Conservation (phyloP, 768 basidiomycete species). For the Suillus bovinus region DNA sequence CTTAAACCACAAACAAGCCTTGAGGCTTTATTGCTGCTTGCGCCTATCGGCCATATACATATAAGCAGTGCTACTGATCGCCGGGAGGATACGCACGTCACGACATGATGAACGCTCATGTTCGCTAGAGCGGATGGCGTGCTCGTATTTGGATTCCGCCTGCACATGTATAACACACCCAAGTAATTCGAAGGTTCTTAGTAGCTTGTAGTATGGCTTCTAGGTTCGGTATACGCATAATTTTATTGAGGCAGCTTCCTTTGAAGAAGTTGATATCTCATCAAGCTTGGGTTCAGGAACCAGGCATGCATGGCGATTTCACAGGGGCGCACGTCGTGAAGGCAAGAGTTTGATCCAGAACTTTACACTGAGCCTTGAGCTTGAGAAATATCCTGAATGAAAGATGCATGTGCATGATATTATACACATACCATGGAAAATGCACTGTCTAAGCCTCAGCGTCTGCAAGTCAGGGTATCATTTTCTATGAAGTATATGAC, state of each 20-base stretch:
- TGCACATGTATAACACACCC: background rate
- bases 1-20: background rate
- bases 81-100: background rate
- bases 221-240: background rate
- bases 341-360: background rate
- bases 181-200: constrained; percentile 1
- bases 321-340: background rate
- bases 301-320: background rate
- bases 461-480: background rate
- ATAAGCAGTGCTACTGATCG: background rate
- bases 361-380: background rate
- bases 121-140: background rate
- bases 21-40: background rate
- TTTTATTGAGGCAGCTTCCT: background rate
- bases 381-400: background rate
- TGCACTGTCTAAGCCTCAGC: background rate
- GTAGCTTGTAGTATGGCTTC: background rate
- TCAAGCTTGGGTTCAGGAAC: background rate
- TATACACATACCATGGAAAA: background rate
- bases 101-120: background rate
- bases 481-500: background rate
- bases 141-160: background rate
- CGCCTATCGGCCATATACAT: background rate
- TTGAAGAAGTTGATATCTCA: background rate
- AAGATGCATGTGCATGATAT: background rate